Percentiles rank a stretch among this genome's conserved stretches.
These are phyloP conservation scores for Dioscorea dumetorum DNA, from an alignment of 106 monocot genomes.

Conservation along the genomic window DNA sequence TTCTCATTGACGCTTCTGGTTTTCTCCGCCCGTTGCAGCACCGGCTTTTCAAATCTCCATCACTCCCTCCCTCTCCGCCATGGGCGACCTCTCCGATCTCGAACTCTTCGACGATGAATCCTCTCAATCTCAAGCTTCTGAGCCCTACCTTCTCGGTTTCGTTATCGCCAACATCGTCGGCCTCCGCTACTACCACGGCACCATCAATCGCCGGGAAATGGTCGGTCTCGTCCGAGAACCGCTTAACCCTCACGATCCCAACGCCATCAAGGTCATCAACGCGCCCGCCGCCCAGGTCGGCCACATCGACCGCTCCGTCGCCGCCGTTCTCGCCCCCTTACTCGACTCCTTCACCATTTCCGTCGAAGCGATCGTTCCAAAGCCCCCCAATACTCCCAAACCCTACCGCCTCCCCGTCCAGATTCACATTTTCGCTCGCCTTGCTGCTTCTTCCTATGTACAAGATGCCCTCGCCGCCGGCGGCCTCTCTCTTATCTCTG, in stretches of 20 bases:
- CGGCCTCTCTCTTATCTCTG: conserved; percentile 42
- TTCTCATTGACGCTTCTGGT: too few relatives aligned
- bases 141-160: conserved; percentile 70
- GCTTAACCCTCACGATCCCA: conserved; percentile 74
- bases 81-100: not conserved
- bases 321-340: conserved; percentile 71
- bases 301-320: conserved; percentile 67
- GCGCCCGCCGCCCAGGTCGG: conserved; percentile 68
- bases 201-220: conserved; percentile 69
- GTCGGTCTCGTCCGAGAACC: conserved; percentile 87
- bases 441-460: conserved; percentile 26
- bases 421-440: conserved; percentile 76
- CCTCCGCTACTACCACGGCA: conserved; percentile 75
- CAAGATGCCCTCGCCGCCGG: conserved; percentile 24
- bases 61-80: not conserved
- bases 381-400: conserved; percentile 36
- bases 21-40: not conserved
- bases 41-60: not conserved
- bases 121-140: conserved; percentile 11
- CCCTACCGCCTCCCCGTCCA: conserved; percentile 78
- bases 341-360: conserved; percentile 48
- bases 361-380: conserved; percentile 84
- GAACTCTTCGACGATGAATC: conserved; percentile 3
- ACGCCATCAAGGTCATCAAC: conserved; percentile 91
- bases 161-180: conserved; percentile 89